Evolutionary conservation across 257 asterid species (phyloP), one percentile per base, ranked within the genome.

Genomic region (Solanum piurae): DNA sequence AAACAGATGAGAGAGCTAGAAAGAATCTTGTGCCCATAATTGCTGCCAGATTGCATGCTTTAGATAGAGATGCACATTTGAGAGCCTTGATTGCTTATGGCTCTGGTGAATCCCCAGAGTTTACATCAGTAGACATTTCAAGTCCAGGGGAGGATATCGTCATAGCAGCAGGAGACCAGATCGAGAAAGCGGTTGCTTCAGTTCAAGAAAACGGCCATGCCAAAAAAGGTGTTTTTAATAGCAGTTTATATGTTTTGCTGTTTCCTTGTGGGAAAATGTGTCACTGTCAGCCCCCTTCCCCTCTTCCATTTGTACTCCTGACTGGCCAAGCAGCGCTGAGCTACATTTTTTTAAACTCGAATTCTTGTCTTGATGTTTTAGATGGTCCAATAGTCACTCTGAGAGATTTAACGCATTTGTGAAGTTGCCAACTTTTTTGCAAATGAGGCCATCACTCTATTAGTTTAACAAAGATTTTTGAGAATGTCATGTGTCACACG

Each of bases 21-120:
- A 89, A 68, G 77, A 89, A 80, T 36, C 68, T 60, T 64, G 8
- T 49, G 3, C 69, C 88, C 76, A 18, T 89, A 87, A 87, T 90
- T 29, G 89, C 92, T 69, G 87, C 91, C 66, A 88, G 86, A 74
- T 68, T 90, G 74, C 86, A 85, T 40, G 58, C 83, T 66, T 58
- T 55, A 25, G 87, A 83, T 18, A 20, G 58, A 25, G 68, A 40
- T 40, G 91, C 83, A 27, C 86, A 69, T 69, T 77, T 89, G 60
- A 87, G 73, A 49, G 85, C 79, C 42, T 86, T 79, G 34, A 68
- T 90, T 49, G 83, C 90, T 76, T 88, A 42, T 90, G 92, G 92
- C 72, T 89, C 90, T n/a, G 85, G 44, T 23, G 90, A 90, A 64
- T 34, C 46, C 37, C 89, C 88, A 23, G 90, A 85, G 37, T 90